Base-by-base conservation (phyloP, 2,329 filamentous ascomycete genomes). In the Ustulina deusta region DNA sequence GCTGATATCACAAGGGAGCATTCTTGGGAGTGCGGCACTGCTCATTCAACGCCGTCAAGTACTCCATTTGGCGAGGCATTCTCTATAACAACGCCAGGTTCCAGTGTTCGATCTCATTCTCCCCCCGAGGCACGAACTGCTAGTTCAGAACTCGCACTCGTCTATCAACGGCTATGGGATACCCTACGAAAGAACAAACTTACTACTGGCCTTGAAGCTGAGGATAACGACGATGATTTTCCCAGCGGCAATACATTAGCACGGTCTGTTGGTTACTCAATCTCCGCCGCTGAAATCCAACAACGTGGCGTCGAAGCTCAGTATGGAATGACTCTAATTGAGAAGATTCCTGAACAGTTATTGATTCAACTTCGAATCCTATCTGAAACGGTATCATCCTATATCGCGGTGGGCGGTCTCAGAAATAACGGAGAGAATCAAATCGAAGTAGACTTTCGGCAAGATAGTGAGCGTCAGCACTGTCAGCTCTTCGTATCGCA, bases 291-390 rank as follows among this genome's bases (percentile, higher is more conserved):
- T 3, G 96, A 99, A 80, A 97, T 98, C 71, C 91, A 94, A 70
- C 94, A 97, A 78, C 91, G 96, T 73, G 96, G 96, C 6, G 84
- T 93, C 3, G 91, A 93, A 73, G 89, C 90, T 25, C 88, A 91
- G 71, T 86, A 88, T 54, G 91, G 92, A 61, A 85, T 89, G 78
- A 95, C 91, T 5, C 82, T 98, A 52, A 80, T 98, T 22, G 91
- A 95, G 72, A 94, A 91, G 74, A 91, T 98, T 59, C 91, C 96
- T 0, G 91, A 95, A 64, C 90, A 97, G 77, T 87, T 89, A 1
- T 83, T 99, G 67, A 96, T 93, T 1, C 94, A 98, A 77, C 84
- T 99, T 32, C 92, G 94, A 56, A 90, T 98, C 32, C 83, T 98
- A 27, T 90, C 93, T 1, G 96, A 97, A 81, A 98, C 94, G 1